Evolutionary conservation across 1,284 basidiomycete species (phyloP), one percentile per base, ranked within the genome.

Genomic region (Prillingera fragicola): DNA sequence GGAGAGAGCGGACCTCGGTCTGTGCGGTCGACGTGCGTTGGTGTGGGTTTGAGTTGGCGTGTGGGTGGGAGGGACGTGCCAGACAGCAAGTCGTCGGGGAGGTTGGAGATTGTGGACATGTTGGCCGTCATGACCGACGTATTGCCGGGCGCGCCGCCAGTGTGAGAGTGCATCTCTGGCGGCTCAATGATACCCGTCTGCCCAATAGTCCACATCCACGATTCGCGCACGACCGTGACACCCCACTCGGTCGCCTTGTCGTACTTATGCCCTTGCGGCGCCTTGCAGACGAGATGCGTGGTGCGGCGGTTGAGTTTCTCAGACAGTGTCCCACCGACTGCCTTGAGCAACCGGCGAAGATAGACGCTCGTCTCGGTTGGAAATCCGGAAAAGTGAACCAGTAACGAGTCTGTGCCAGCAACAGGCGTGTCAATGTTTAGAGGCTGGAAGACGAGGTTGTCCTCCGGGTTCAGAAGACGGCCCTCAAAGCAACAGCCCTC

Each of bases 401-500:
- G 21, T 17, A 50, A 18, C 2, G n/a, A 10, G 3, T 39, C 36
- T 44, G 39, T 35, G 41, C 63, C 66, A 8, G 54, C 41, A 13
- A 71, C 47, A 5, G 70, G 68, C 34, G 60, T 57, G 1, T 49
- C 23, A 3, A 55, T 52, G 8, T 54, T 27, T 5, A 72, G 50
- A 1, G 68, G 67, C 21, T 47, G 53, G 42, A 65, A 72, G 3
- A 66, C 64, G 13, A 70, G 46, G 26, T 63, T 59, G 9, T 55
- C 52, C 18, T 63, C 57, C 3, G 60, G 59, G 8, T 54, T 37
- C 5, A 69, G 44, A 7, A 72, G 42, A 6, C 37, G 38, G 27
- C 59, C 55, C 27, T 63, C 59, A 43, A 57, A 62, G 29, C 61
- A 58, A 41, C 68, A 70, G 14, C 55, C 60, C 41, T 72, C 70